Evolutionary conservation across 2,329 filamentous ascomycete genomes (phyloP).

Genomic region (Neophaeococcomyces mojaviensis): DNA sequence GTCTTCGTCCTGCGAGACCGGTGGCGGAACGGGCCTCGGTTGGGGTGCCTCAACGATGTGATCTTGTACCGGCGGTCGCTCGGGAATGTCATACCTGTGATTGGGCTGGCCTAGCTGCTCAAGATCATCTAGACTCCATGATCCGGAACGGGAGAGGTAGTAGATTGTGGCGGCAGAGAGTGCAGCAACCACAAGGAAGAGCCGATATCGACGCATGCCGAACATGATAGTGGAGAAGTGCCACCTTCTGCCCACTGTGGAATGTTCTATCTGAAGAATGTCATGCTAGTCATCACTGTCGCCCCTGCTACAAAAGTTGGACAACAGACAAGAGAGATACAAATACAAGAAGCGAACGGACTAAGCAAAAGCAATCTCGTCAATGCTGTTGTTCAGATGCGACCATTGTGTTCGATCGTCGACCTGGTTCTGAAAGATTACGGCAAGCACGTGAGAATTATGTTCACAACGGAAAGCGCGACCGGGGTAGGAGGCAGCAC

Average conservation of each 20-base stretch:
- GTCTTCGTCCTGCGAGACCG: constrained; percentile 3
- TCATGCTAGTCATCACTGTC: background rate
- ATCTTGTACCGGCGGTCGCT: background rate
- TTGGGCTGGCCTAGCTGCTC: constrained; percentile 9
- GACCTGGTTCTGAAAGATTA: too few species aligned
- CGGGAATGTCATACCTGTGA: constrained; percentile 10
- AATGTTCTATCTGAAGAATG: background rate
- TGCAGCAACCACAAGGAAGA: constrained; percentile 38
- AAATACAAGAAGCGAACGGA: too few species aligned
- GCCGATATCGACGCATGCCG: constrained; percentile 42
- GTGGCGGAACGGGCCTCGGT: background rate
- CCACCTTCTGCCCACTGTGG: background rate
- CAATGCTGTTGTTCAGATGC: too few species aligned
- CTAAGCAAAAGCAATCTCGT: too few species aligned
- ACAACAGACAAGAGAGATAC: too few species aligned
- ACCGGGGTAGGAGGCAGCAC: too few species aligned
- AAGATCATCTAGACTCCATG: constrained; percentile 25
- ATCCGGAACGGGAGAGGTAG: constrained; percentile 42
- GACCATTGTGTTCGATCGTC: too few species aligned
- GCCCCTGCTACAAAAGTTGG: too few species aligned
- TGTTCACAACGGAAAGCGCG: too few species aligned
- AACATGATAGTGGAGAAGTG: constrained; percentile 31
- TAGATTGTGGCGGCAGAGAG: constrained; percentile 41
- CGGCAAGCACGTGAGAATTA: too few species aligned
- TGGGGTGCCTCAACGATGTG: constrained; percentile 8